Evolutionary conservation across 305 asterid genomes (phyloP), one percentile per base, ranked within the genome.

Genomic region (Fraxinus xanthoxyloides): DNA sequence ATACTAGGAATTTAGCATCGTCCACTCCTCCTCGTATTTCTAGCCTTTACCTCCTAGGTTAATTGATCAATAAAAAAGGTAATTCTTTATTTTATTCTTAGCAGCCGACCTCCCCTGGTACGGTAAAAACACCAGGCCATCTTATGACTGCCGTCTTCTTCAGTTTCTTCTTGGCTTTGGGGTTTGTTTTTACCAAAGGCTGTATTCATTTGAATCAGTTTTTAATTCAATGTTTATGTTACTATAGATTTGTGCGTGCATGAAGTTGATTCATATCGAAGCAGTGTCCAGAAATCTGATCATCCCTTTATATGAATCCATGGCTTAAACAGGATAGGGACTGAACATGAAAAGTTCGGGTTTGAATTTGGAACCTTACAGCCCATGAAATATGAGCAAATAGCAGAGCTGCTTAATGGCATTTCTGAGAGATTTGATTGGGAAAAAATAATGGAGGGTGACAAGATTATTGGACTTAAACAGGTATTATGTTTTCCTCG

Each of bases 311-410:
- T 76, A 79, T 65, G 36, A 65, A 3, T 80, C 30, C 43, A 80
- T 46, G 81, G 48, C 70, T 83, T 79, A 81, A 56, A 77, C 95
- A 95, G 98, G 90, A 95, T 95, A 85, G 99, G 99, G 75, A 95
- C 99, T 76, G 98, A 95, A 89, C 99, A 95, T 80, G 98, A 95
- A 82, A 95, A 95, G 82, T 95, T 95, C 75, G 99, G 99, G 80
- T 95, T 95, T 79, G 98, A 94, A 87, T 79, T 88, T 79, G 92
- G 76, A 78, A 91, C 93, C 36, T 84, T 95, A 75, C 86, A 72
- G 56, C 98, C 99, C 77, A 93, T 94, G 93, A 93, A 35, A 35
- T 35, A 35, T 35, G 38, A 35, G 5, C 38, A 35, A 35, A 95
- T 95, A 78, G 88, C 95, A n/a, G 97, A 94, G 86, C 91, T 95